Evolutionary conservation across 139 green algal genomes (phyloP), one percentile per base, ranked within the genome.

Genomic region (Auxenochlorella pyrenoidosa): DNA sequence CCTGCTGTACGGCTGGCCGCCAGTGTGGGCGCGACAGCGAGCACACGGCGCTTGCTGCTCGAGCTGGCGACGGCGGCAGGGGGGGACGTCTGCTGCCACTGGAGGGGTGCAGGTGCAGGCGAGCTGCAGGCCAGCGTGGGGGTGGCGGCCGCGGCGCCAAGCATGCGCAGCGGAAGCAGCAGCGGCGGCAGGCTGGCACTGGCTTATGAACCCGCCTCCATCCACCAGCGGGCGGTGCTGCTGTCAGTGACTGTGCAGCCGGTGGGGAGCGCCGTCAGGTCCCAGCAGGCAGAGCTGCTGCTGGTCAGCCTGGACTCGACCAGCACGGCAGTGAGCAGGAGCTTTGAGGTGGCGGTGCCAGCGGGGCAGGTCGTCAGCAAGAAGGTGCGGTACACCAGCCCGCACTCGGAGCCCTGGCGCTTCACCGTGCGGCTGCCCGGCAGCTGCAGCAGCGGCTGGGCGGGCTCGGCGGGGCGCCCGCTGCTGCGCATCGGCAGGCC

Each of bases 301-400:
- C 65, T 85, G 59, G n/a, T 85, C 28, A 12, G 24, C 21, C 59
- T 85, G 38, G 59, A 85, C 18, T 85, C 79, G 19, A 85, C 22
- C 26, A 30, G 59, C 22, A 85, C 79, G 0, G 30, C n/a, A 3
- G 41, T 65, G 30, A 86, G 65, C 81, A 63, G 81, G 41, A 65
- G 16, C 3, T 86, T 86, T 54, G 63, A 78, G 41, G 81, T 86
- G 43, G 58, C 26, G 3, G 38, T 78, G 65, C 41, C 30, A n/a
- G 30, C 30, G 5, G 81, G 65, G 43, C 81, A 77, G 65, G 40
- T 8, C 32, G 59, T 78, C 30, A 86, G 65, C 81, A 86, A 86
- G 81, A 86, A 86, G 43, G 81, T 86, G 81, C 81, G 81, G 16
- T 86, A 78, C 65, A n/a, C 40, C 81, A 86, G 43, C 81, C 65